phyloP scores from a whole-genome alignment of 139 green algal genomes.

The Mesotaenium endlicherianum region DNA sequence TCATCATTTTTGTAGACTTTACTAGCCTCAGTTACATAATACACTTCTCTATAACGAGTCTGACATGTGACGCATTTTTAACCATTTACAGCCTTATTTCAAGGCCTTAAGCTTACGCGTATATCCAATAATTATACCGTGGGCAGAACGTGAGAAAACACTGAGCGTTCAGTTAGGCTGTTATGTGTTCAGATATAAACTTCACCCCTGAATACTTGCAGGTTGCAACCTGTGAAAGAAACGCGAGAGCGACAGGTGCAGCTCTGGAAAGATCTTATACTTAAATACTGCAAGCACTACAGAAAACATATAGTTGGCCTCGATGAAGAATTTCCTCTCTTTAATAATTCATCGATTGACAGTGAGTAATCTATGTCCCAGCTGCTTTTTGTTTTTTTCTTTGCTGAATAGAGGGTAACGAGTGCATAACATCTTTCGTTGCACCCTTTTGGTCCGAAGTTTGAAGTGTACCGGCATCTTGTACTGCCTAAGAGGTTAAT shows the following conservation, averaged over 20 bases:
- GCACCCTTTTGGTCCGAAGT: too few relatives aligned
- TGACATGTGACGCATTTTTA: not conserved
- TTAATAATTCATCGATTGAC: conserved; percentile 25
- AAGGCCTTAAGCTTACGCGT: not conserved
- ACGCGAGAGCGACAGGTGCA: conserved; percentile 30
- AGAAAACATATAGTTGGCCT: not conserved
- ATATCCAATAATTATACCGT: not conserved
- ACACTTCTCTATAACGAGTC: not conserved
- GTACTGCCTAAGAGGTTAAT: too few relatives aligned
- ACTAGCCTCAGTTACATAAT: too few relatives aligned
- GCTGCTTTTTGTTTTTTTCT: too few relatives aligned
- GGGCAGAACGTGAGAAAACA: not conserved
- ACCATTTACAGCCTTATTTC: not conserved
- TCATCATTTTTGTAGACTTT: not conserved
- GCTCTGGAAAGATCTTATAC: conserved; percentile 51
- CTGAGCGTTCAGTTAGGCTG: too few relatives aligned
- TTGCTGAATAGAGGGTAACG: too few relatives aligned
- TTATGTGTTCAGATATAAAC: too few relatives aligned
- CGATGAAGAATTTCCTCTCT: conserved; percentile 46
- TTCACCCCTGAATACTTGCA: not conserved
- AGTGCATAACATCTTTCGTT: too few relatives aligned
- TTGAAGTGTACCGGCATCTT: too few relatives aligned
- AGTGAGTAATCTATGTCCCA: too few relatives aligned
- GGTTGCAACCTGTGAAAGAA: conserved; percentile 40
- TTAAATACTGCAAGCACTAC: conserved; percentile 35